These are phyloP conservation scores for Russula olivacea DNA, from an alignment of 768 basidiomycete species.

Conservation along the genomic window DNA sequence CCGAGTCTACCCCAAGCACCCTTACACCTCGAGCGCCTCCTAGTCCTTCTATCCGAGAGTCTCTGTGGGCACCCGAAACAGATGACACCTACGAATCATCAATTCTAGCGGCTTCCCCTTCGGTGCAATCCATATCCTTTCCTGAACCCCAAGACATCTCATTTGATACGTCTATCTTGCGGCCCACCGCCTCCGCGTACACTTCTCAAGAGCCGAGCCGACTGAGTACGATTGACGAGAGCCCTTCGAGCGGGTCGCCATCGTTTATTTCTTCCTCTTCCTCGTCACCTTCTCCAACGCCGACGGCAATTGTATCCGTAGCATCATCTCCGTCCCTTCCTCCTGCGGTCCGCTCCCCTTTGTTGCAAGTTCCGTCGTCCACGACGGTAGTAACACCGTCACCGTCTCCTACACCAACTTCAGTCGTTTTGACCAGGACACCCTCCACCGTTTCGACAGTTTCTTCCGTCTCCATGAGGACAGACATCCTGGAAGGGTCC, in stretches of 20 bases:
- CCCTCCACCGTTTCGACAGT: conserved; percentile 31
- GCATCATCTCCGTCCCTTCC: conserved; percentile 28
- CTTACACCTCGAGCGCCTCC: conserved; percentile 27
- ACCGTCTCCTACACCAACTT: conserved; percentile 20
- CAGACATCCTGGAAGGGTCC: conserved; percentile 31
- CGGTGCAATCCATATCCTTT: conserved; percentile 44
- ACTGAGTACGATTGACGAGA: conserved; percentile 26
- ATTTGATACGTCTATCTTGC: conserved; percentile 68
- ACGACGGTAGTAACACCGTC: conserved; percentile 14
- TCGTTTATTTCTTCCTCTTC: conserved; percentile 33
- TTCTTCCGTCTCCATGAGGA: conserved; percentile 28
- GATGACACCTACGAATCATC: conserved; percentile 74
- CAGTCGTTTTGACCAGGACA: conserved; percentile 32
- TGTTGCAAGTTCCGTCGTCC: conserved; percentile 31
- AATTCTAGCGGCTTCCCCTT: conserved; percentile 65
- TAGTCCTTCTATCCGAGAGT: conserved; percentile 38
- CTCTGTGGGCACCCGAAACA: conserved; percentile 57
- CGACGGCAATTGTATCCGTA: conserved; percentile 38
- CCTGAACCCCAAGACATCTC: conserved; percentile 59
- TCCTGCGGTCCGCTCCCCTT: conserved; percentile 29
- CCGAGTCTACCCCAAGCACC: conserved; percentile 22
- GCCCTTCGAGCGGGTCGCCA: conserved; percentile 28
- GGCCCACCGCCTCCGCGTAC: conserved; percentile 44
- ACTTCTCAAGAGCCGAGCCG: conserved; percentile 27
- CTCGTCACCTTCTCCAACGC: conserved; percentile 38